These are phyloP conservation scores for Venturia oleaginea DNA, from an alignment of 2,329 filamentous ascomycete species.

Conservation along the genomic window DNA sequence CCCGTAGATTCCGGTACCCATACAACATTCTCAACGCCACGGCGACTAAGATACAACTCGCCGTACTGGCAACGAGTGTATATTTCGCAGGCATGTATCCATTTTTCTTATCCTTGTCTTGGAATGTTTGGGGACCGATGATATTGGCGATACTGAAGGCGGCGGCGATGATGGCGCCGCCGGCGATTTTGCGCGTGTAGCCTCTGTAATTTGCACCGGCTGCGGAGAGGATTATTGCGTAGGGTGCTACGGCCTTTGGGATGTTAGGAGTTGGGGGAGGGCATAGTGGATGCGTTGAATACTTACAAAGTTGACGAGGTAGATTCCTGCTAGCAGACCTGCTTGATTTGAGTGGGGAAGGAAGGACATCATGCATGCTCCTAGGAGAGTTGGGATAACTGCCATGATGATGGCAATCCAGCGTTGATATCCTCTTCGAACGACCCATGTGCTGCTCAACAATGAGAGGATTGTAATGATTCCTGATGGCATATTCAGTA, in stretches of 20 bases:
- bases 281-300: not conserved
- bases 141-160: constrained; percentile 15
- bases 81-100: constrained; percentile 13
- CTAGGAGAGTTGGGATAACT: constrained; percentile 11
- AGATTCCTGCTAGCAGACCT: constrained; percentile 13
- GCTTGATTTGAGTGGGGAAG: constrained; percentile 4
- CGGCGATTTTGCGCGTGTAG: constrained; percentile 13
- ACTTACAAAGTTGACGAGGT: constrained; percentile 14
- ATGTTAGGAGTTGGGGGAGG: not conserved
- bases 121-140: constrained; percentile 15
- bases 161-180: constrained; percentile 11
- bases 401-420: constrained; percentile 12
- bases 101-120: constrained; percentile 7
- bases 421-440: constrained; percentile 11
- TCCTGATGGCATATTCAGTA: constrained; percentile 49
- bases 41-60: constrained; percentile 8
- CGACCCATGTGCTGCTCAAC: constrained; percentile 9
- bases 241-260: constrained; percentile 12
- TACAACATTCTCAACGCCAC: constrained; percentile 12
- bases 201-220: constrained; percentile 13
- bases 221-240: constrained; percentile 12
- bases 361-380: constrained; percentile 14
- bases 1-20: constrained; percentile 12
- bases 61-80: constrained; percentile 8
- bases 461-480: constrained; percentile 3